These are phyloP conservation scores for Penicillium sp. DNA, from an alignment of 2,329 filamentous ascomycete species.

Conservation along the genomic window DNA sequence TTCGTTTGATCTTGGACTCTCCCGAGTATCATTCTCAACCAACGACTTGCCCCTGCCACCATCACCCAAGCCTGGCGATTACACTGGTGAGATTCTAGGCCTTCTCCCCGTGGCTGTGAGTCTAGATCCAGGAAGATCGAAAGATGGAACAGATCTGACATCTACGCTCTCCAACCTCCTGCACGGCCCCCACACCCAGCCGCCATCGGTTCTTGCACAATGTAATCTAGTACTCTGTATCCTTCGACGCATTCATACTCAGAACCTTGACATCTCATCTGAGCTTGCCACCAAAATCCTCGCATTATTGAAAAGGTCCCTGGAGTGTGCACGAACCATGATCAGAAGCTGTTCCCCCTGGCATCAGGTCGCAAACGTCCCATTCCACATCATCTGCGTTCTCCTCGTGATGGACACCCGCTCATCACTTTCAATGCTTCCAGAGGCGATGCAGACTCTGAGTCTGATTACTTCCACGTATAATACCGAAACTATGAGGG, in stretches of 20 bases:
- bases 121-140: constrained; percentile 50
- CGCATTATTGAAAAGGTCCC: constrained; percentile 41
- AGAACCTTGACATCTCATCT: constrained; percentile 46
- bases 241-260: constrained; percentile 51
- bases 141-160: constrained; percentile 44
- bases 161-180: constrained; percentile 41
- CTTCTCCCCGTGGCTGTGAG: constrained; percentile 53
- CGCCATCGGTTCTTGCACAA: constrained; percentile 51
- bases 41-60: constrained; percentile 36
- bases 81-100: constrained; percentile 50
- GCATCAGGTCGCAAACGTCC: constrained; percentile 59
- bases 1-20: constrained; percentile 57
- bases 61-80: constrained; percentile 43
- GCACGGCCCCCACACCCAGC: constrained; percentile 38
- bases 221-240: constrained; percentile 56
- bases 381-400: constrained; percentile 57
- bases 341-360: constrained; percentile 48
- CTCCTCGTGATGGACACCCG: constrained; percentile 54
- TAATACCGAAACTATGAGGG: constrained; percentile 48
- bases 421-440: constrained; percentile 48
- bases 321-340: constrained; percentile 48
- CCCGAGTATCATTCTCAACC: constrained; percentile 49
- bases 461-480: constrained; percentile 43
- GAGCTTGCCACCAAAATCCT: constrained; percentile 47
- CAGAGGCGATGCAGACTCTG: constrained; percentile 51